Base-by-base conservation (phyloP, 768 basidiomycete genomes). In the Podaxis sp. region DNA sequence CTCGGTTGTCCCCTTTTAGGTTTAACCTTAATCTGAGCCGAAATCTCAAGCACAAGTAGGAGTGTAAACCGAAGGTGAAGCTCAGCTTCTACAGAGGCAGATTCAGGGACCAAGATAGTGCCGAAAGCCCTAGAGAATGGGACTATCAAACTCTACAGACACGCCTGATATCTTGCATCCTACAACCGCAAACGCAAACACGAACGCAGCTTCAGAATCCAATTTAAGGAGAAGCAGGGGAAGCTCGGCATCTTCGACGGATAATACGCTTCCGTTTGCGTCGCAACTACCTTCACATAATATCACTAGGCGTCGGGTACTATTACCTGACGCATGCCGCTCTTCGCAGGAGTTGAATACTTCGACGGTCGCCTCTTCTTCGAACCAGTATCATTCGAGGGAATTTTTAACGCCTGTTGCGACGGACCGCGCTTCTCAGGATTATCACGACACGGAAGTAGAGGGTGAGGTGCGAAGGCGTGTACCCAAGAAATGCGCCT, bases 401-500 rank as follows among this genome's bases (percentile, higher is more conserved):
- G 40, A 42, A 6, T 42, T 42, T 42, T 42, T 42, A n/a, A 7
- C 40, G 4, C 16, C 40, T 14, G 18, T 18, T 5, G 5, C 13
- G 18, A 16, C 18, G 40, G 16, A 42, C 5, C 40, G 18, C 3
- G 40, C 40, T 14, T 4, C 5, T 0, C 40, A 14, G 40, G 40
- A 42, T 4, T 7, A n/a, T 14, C 40, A 42, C n/a, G 18, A 42
- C 40, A 18, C 18, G 40, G 40, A 42, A 1, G 40, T n/a, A 18
- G 40, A 42, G 18, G 40, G 40, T 36, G 52, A 36, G 6, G 16
- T 36, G 10, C 42, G 32, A 21, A 42, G 40, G 40, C 55, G 55
- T 35, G 55, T 47, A 47, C 55, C 55, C 14, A 57, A 47, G n/a
- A 57, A 57, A 18, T 36, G 55, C 44, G 25, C 27, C 3, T 57